phyloP scores from a whole-genome alignment of 2,329 filamentous ascomycete genomes.

The Pseudogymnoascus sp. region DNA sequence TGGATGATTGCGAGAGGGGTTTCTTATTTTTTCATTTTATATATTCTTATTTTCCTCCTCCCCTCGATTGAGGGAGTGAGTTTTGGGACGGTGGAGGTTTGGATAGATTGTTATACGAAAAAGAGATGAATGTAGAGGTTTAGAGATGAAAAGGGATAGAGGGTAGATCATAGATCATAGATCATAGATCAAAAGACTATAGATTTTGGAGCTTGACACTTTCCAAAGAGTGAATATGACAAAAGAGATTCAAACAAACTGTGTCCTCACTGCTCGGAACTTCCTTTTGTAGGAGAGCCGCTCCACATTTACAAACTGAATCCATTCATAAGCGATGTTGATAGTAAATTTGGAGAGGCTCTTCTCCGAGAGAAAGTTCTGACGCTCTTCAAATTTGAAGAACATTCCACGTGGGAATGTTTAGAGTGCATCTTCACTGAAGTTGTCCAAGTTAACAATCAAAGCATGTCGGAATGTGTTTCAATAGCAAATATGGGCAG shows the following conservation, averaged over 20 bases:
- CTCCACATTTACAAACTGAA: too few relatives aligned
- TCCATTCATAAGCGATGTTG: too few relatives aligned
- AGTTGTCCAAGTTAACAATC: too few relatives aligned
- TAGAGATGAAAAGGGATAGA: neutral
- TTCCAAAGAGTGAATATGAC: neutral
- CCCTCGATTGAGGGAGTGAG: neutral
- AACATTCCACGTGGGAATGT: too few relatives aligned
- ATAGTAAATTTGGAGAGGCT: too few relatives aligned
- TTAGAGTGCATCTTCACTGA: too few relatives aligned
- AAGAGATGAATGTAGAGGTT: neutral
- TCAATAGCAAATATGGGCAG: too few relatives aligned
- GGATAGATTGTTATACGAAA: neutral
- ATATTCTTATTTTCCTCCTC: neutral
- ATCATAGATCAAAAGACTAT: neutral
- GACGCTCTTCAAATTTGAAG: too few relatives aligned
- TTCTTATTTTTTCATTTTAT: neutral
- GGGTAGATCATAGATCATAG: neutral
- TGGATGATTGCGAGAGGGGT: neutral
- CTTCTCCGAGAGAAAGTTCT: too few relatives aligned
- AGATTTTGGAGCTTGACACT: neutral
- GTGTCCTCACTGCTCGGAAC: neutral
- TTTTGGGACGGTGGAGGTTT: neutral
- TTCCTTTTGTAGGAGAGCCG: too few relatives aligned
- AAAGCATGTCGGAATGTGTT: too few relatives aligned
- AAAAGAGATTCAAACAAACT: neutral